phyloP scores from a whole-genome alignment of 345 rosid species.

The Bruguiera sexangula region DNA sequence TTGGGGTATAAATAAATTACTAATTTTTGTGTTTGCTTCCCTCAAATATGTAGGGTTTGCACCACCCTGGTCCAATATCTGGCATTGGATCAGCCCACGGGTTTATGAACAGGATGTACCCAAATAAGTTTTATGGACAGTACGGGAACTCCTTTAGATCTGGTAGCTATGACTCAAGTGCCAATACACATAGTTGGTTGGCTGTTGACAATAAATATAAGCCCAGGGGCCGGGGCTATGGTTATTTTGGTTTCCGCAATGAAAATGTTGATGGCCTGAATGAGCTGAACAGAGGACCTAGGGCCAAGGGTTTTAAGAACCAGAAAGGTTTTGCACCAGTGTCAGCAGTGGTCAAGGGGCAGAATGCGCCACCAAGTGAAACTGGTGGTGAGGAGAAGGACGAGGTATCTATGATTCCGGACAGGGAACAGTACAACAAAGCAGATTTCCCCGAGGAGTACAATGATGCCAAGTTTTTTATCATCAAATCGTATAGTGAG shows the following conservation, averaged over 20 bases:
- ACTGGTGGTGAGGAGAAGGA: slow-evolving; percentile 2
- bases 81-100: not conserved
- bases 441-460: slow-evolving; percentile 6
- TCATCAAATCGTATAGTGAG: slow-evolving; percentile 9
- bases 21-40: not conserved
- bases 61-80: slow-evolving; percentile 1
- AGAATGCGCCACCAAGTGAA: slow-evolving; percentile 5
- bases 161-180: not conserved
- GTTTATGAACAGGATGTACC: not conserved
- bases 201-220: slow-evolving; percentile 7
- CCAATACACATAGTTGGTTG: slow-evolving; percentile 1
- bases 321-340: slow-evolving; percentile 6
- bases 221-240: slow-evolving; percentile 6
- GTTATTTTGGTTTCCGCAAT: slow-evolving; percentile 2
- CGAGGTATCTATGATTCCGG: not conserved
- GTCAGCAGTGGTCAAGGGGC: slow-evolving; percentile 3
- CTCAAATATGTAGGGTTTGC: not conserved
- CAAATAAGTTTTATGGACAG: not conserved
- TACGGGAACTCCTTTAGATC: not conserved
- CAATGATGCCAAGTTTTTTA: slow-evolving; percentile 13
- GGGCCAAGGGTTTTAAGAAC: slow-evolving; percentile 6
- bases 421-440: slow-evolving; percentile 9
- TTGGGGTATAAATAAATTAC: not conserved
- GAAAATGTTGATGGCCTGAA: slow-evolving; percentile 2
- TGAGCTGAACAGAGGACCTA: not conserved